These are phyloP conservation scores for Volvox carteri DNA, from an alignment of 163 green algal genomes.

Conservation along the genomic window DNA sequence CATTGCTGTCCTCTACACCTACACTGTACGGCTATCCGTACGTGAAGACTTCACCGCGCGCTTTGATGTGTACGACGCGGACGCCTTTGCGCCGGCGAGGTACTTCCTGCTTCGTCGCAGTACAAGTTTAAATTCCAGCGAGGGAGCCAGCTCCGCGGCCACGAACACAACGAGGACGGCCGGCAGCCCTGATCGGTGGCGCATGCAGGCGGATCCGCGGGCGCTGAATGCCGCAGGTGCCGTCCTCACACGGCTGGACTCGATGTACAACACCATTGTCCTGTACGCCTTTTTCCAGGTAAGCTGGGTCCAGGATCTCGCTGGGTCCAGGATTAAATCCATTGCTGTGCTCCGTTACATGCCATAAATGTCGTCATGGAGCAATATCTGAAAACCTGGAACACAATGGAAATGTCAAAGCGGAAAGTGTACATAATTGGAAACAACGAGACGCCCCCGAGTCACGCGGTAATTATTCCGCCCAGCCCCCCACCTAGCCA, in stretches of 20 bases:
- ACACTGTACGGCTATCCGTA: constrained; percentile 34
- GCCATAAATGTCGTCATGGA: too few relatives aligned
- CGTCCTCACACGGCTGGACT: constrained; percentile 8
- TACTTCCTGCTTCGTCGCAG: constrained; percentile 38
- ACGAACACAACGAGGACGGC: neutral
- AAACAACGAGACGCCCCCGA: too few relatives aligned
- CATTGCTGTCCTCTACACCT: constrained; percentile 33
- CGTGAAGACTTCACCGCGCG: constrained; percentile 8
- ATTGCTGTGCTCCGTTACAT: too few relatives aligned
- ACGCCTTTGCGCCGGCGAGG: constrained; percentile 28
- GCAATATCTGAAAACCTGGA: too few relatives aligned
- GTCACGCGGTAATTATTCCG: too few relatives aligned
- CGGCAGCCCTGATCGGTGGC: constrained; percentile 1
- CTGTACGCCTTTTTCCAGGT: constrained; percentile 41
- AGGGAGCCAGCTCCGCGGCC: neutral
- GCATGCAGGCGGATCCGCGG: neutral
- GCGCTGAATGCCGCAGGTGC: neutral
- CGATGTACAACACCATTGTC: constrained; percentile 6
- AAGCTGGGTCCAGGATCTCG: too few relatives aligned
- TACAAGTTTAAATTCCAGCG: too few relatives aligned
- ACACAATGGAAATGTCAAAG: too few relatives aligned
- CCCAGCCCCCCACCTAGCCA: too few relatives aligned
- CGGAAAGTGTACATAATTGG: too few relatives aligned
- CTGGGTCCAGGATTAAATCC: too few relatives aligned
- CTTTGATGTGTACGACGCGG: constrained; percentile 42